Evolutionary conservation across 768 basidiomycete genomes (phyloP), one percentile per base, ranked within the genome.

Genomic region (Boletales sp.): DNA sequence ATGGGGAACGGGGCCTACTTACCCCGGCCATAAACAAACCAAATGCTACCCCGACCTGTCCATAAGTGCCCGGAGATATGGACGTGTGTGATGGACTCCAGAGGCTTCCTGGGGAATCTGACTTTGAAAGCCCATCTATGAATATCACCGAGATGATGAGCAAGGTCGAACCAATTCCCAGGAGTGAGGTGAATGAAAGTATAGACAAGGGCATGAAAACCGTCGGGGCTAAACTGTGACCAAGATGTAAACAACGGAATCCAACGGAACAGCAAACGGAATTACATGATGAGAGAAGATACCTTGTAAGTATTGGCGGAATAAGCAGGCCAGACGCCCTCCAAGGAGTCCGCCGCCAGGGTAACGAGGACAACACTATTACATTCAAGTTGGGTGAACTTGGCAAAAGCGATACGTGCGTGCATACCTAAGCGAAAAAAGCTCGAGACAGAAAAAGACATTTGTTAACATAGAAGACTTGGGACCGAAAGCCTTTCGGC

Each of bases 21-120:
- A 92, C 90, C 14, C 94, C 92, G 8, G 90, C 89, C 84, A 98
- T 92, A 61, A 97, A 83, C 54, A 98, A 73, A 2, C 94, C 94
- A 57, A 94, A 87, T 13, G 88, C 81, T 25, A 95, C 67, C 1
- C 92, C 87, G 32, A 95, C 71, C 48, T 86, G 78, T 17, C 69
- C 69, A 54, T 74, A 69, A 51, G 74, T 78, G 21, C 70, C 70
- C 13, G 87, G 73, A 6, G 74, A 74, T 11, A 84, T 53, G 17
- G 74, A 79, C 0, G 93, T 96, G n/a, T 73, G 70, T 28, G 83
- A 85, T 5, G 89, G 87, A 41, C 74, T 70, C 77, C 85, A 84
- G 9, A 98, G 69, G 58, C 90, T 94, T 5, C 94, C 94, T 4
- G 92, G 92, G 17, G 79, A 70, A 33, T 83, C 72, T 35, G 62